These are phyloP conservation scores for Clavispora carvajalis DNA, from an alignment of 805 yeast species.

Conservation along the genomic window DNA sequence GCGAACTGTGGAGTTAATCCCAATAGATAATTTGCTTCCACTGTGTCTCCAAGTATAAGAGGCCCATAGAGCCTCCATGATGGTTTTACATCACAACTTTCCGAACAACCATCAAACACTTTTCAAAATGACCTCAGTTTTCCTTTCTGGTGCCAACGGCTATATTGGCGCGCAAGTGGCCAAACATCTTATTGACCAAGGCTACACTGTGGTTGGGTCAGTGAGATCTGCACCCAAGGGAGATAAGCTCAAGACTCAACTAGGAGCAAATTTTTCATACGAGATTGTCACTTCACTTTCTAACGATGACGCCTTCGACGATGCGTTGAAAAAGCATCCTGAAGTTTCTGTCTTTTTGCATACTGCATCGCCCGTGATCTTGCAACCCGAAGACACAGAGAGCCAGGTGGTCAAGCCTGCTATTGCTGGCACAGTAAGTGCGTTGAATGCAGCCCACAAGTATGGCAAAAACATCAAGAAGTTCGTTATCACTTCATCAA, in stretches of 20 bases:
- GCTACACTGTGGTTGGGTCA: slow-evolving; percentile 1
- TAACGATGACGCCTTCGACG: slow-evolving; percentile 24
- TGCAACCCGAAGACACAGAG: slow-evolving; percentile 40
- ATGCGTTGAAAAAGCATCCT: slow-evolving; percentile 40
- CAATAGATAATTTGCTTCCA: too few relatives aligned
- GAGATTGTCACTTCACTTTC: background rate
- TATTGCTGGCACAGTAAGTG: slow-evolving; percentile 19
- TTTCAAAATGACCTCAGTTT: background rate
- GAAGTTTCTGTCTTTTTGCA: slow-evolving; percentile 54
- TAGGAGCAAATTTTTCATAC: background rate
- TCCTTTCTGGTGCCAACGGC: slow-evolving; percentile 3
- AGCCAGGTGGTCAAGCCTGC: slow-evolving; percentile 54
- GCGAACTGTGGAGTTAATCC: too few relatives aligned
- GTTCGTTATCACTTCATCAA: slow-evolving; percentile 10
- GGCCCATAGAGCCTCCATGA: too few relatives aligned
- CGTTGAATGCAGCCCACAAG: slow-evolving; percentile 9
- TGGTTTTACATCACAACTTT: too few relatives aligned
- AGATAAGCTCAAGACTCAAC: background rate
- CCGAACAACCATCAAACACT: background rate
- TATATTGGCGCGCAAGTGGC: background rate
- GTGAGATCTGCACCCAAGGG: slow-evolving; percentile 1
- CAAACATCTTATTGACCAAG: background rate
- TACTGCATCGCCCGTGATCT: slow-evolving; percentile 56
- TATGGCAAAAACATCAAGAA: slow-evolving; percentile 8
- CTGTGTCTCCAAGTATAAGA: too few relatives aligned